Conservation (phyloP, 176 grass and related monocot genomes). For the Tuctoria greenei region DNA sequence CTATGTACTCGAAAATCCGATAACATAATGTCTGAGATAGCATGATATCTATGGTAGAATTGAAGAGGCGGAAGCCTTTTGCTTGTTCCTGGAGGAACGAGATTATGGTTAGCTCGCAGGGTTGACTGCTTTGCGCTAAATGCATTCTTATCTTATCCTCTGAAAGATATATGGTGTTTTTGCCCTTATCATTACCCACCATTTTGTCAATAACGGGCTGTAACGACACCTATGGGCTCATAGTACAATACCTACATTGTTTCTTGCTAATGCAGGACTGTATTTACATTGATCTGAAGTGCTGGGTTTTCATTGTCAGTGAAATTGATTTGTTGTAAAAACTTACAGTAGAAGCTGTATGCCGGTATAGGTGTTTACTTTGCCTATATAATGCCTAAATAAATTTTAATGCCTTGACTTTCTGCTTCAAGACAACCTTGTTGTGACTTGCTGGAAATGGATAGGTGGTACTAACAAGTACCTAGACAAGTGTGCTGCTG, state of each 20-base stretch:
- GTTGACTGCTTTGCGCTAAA: neutral
- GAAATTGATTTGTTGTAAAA: neutral
- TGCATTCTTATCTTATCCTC: neutral
- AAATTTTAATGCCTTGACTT: neutral
- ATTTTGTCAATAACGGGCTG: neutral
- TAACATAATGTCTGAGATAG: neutral
- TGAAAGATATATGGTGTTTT: neutral
- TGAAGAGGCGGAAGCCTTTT: neutral
- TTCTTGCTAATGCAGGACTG: neutral
- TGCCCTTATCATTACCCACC: neutral
- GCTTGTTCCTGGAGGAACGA: neutral
- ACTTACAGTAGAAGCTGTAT: slow-evolving; percentile 18
- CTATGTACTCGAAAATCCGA: neutral
- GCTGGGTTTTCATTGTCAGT: neutral
- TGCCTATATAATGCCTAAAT: neutral
- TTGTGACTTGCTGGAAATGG: too few relatives aligned
- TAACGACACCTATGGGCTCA: neutral
- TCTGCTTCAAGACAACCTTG: neutral
- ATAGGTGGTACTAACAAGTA: too few relatives aligned
- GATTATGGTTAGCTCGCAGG: neutral
- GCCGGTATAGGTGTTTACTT: neutral
- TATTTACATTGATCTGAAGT: neutral
- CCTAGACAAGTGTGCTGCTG: neutral
- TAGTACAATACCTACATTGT: neutral
- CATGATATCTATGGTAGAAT: neutral